Conservation (phyloP, 495 filamentous ascomycete genomes). For the Xylona heveae region DNA sequence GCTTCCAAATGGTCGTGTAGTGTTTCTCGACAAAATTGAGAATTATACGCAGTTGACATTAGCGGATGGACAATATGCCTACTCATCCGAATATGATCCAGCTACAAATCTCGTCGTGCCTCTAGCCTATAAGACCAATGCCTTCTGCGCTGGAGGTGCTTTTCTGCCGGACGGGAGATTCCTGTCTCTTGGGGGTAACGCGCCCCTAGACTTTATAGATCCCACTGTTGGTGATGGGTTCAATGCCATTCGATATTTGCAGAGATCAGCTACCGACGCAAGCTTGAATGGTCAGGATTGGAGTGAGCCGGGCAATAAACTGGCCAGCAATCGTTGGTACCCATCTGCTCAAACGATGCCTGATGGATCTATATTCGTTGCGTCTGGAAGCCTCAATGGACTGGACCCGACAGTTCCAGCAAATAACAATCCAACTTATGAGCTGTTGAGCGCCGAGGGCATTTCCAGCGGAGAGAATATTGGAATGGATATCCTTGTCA, state of each 20-base stretch:
- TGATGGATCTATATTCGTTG: constrained; percentile 33
- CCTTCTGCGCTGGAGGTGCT: constrained; percentile 38
- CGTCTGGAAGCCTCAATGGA: constrained; percentile 39
- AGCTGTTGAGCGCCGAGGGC: constrained; percentile 27
- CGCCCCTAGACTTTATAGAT: constrained; percentile 29
- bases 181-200: constrained; percentile 35
- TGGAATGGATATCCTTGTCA: constrained; percentile 26
- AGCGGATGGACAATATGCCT: constrained; percentile 31
- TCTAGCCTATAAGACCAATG: constrained; percentile 33
- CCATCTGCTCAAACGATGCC: constrained; percentile 33
- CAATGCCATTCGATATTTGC: constrained; percentile 30
- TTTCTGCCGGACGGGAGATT: constrained; percentile 35
- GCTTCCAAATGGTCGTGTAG: constrained; percentile 33
- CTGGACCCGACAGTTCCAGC: constrained; percentile 28
- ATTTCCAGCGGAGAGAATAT: constrained; percentile 21
- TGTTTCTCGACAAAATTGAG: constrained; percentile 44
- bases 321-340: constrained; percentile 35
- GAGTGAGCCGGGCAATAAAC: constrained; percentile 33
- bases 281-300: constrained; percentile 27
- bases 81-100: constrained; percentile 38
- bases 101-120: constrained; percentile 22
- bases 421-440: constrained; percentile 46
- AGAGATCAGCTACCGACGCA: constrained; percentile 24
- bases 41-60: constrained; percentile 35
- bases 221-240: constrained; percentile 37